Evolutionary conservation across 2,329 filamentous ascomycete species (phyloP), one percentile per base, ranked within the genome.

Genomic region (Colletotrichum paranaense): DNA sequence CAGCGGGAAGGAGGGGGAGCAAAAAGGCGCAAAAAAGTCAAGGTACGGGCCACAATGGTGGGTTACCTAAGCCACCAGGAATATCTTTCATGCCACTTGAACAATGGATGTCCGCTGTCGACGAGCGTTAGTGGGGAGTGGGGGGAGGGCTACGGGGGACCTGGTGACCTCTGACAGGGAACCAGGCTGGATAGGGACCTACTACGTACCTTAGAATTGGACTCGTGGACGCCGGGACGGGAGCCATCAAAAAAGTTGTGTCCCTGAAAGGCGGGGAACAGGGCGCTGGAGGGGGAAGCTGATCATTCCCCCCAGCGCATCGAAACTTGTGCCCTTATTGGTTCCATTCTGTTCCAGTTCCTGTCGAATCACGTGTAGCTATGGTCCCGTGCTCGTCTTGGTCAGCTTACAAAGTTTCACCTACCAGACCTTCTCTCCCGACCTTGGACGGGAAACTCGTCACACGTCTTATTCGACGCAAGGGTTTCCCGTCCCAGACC

Each of bases 251-350:
- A 26, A 6, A 26, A 38, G 32, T 52, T 30, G 38, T 46, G 65
- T 58, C 68, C 42, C 49, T 55, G 52, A 16, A 60, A 69, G 66
- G 69, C 65, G 66, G 67, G 67, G 70, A 62, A 46, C 32, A 60
- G 64, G 60, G 26, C 65, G 30, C 65, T 68, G 53, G 59, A 68
- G 52, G 56, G 65, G 63, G 58, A 57, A 60, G 67, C 56, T 60
- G 56, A 46, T 49, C 42, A 49, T 22, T 11, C 42, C 19, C 42
- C 19, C 19, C 42, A 49, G 19, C 42, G 42, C 19, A 8, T n/a
- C 42, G 42, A 67, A 53, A 42, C 14, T 32, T 19, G 22, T 53
- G 38, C 38, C 24, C 24, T 53, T 22, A 60, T 70, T 67, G 68
- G 62, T 24, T 14, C 12, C 52, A 11, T 65, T 35, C 66, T 32